Conservation (phyloP, 2,329 filamentous ascomycete species). For the Alternaria ethzedia region DNA sequence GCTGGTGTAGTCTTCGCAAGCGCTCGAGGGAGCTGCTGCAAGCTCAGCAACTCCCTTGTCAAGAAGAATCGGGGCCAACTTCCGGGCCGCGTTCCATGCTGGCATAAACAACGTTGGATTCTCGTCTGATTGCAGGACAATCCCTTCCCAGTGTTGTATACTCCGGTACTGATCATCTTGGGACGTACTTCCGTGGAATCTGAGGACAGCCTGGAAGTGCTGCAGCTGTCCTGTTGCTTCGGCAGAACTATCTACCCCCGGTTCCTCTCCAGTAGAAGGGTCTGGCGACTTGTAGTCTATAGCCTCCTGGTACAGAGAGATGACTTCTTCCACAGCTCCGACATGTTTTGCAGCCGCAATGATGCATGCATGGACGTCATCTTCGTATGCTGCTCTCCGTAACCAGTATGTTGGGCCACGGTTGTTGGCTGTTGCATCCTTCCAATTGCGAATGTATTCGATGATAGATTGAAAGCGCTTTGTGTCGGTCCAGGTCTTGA, state of each 20-base stretch:
- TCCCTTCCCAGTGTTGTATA: not conserved
- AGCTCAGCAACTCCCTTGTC: not conserved
- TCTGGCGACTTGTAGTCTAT: not conserved
- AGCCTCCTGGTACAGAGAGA: not conserved
- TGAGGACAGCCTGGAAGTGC: not conserved
- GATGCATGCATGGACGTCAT: not conserved
- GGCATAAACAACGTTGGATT: not conserved
- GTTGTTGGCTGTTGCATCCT: not conserved
- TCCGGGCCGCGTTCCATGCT: not conserved
- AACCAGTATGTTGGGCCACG: not conserved
- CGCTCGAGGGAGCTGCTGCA: not conserved
- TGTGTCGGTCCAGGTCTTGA: not conserved
- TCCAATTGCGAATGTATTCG: not conserved
- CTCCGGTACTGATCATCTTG: not conserved
- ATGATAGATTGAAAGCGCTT: not conserved
- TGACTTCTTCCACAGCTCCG: not conserved
- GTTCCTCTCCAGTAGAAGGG: too few species aligned
- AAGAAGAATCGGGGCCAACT: not conserved
- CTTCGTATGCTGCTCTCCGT: not conserved
- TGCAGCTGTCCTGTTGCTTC: not conserved
- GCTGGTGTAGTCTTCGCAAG: not conserved
- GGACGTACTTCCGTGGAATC: not conserved
- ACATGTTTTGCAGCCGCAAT: not conserved
- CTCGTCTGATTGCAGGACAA: not conserved
- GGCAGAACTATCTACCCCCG: not conserved